Evolutionary conservation across 139 green algal genomes (phyloP).

Genomic region (Chlorella sp.): DNA sequence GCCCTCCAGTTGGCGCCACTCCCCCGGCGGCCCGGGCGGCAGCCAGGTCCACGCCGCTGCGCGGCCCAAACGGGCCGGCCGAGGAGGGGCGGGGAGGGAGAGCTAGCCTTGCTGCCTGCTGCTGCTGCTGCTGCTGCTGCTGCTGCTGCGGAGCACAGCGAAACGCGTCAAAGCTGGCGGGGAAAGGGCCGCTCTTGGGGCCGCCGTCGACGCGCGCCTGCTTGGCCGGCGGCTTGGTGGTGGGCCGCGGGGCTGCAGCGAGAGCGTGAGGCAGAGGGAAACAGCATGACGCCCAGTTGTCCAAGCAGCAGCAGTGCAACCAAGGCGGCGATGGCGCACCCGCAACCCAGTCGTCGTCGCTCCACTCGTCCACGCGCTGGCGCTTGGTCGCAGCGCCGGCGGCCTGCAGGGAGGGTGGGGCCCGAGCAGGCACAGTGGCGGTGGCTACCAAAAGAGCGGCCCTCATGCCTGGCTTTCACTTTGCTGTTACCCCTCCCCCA

Average conservation of each 20-base stretch:
- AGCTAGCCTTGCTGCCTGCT: neutral
- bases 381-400: neutral
- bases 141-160: neutral
- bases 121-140: conserved; percentile 13
- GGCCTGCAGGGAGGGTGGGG: too few species aligned
- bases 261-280: too few species aligned
- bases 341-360: neutral
- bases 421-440: too few species aligned
- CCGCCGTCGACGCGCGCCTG: conserved; percentile 1
- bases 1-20: neutral
- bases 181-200: neutral
- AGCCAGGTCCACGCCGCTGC: neutral
- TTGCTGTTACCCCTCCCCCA: conserved; percentile 5
- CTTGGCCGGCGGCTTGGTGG: conserved; percentile 27
- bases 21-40: neutral
- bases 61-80: conserved; percentile 10
- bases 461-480: too few species aligned
- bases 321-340: neutral
- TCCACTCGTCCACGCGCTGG: neutral
- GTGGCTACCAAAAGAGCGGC: too few species aligned
- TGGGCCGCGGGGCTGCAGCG: too few species aligned
- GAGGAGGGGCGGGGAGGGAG: neutral
- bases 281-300: neutral
- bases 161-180: neutral
- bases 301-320: neutral